Evolutionary conservation across 2,329 filamentous ascomycete species (phyloP), one percentile per base, ranked within the genome.

Genomic region (Diaporthe humulicola): DNA sequence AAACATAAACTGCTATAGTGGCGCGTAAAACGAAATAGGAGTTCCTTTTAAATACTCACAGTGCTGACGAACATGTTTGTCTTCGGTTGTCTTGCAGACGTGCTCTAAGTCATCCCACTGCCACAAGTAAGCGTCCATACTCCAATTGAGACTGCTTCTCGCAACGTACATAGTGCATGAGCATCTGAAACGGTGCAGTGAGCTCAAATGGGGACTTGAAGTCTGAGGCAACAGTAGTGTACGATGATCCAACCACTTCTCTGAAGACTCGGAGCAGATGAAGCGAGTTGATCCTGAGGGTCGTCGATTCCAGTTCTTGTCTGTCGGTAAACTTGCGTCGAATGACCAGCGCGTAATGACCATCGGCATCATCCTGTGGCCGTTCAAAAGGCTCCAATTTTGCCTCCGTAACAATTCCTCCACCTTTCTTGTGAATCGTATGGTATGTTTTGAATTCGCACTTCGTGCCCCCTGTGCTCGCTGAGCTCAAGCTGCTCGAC

Each of bases 51-150:
- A 25, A 2, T 28, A 61, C 57, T 61, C n/a, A 61, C 57, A 42
- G 57, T 61, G 57, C 15, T 61, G 57, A 28, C 57, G 57, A 42
- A 42, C 22, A 14, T 61, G 14, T 40, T 28, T 61, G 38, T 61
- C 57, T 28, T 61, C 57, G 19, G 57, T 61, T 17, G n/a, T 28
- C 10, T 42, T 40, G 15, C 36, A 40, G 14, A 42, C 7, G 4
- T 61, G n/a, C 14, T 42, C 36, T 28, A 61, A 38, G n/a, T 61
- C 57, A 42, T 61, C 38, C 57, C 57, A 61, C 57, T 61, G n/a
- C 15, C 14, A 19, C 6, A 61, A n/a, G n/a, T 61, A 3, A 61
- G 57, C 19, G 57, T 14, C 14, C 15, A 5, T 25, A 1, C n/a
- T 28, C 3, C 2, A 10, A 6, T 4, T 4, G n/a, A n/a, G n/a